Conservation (phyloP, 108 stramenopile genomes). For the Nitzschia inconspicua region DNA sequence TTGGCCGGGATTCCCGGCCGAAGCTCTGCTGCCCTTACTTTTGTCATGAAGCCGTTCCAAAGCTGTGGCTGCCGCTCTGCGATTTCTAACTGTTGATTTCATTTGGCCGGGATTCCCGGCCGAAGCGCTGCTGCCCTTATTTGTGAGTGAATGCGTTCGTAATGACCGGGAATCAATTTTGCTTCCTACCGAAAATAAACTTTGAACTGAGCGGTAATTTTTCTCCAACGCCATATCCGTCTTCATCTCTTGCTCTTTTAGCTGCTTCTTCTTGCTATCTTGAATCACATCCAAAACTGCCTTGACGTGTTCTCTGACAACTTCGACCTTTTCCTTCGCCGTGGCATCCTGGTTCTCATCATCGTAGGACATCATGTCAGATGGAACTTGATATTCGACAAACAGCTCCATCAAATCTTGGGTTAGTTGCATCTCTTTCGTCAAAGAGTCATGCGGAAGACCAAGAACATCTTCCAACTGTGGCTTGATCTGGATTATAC, state of each 20-base stretch:
- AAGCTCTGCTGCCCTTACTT: no score
- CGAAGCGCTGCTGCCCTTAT: no score
- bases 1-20: no score
- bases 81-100: no score
- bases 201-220: no score
- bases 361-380: conserved; percentile 82
- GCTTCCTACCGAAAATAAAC: no score
- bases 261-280: conserved; percentile 42
- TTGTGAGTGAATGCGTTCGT: no score
- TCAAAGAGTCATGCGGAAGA: conserved; percentile 61
- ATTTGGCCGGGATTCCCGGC: no score
- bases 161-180: no score
- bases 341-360: conserved; percentile 5
- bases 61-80: no score
- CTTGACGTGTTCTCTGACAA: conserved; percentile 65
- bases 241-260: conserved; percentile 42
- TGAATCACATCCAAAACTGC: conserved; percentile 66
- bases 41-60: no score
- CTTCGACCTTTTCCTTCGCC: conserved; percentile 48
- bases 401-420: conserved; percentile 82
- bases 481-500: conserved; percentile 83
- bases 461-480: conserved; percentile 79
- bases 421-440: conserved; percentile 85
- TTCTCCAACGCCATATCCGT: conserved; percentile 55
- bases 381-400: conserved; percentile 86